phyloP scores from a whole-genome alignment of 495 filamentous ascomycete genomes.

The Xylaria palmicola region DNA sequence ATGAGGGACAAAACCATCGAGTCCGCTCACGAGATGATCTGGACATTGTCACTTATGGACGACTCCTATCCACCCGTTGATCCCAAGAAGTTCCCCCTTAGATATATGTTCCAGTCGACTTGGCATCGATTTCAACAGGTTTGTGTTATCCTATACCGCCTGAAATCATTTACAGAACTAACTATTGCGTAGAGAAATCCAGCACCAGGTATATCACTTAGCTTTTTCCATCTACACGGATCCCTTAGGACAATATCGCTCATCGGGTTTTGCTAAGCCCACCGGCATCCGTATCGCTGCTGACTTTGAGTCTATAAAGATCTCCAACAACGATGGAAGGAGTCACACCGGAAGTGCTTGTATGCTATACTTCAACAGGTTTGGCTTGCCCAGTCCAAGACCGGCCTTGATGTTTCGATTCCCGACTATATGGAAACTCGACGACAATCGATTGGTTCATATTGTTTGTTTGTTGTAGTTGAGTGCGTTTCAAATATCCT shows the following conservation, averaged over 20 bases:
- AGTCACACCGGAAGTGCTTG: not conserved
- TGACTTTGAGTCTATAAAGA: not conserved
- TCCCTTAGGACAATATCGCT: not conserved
- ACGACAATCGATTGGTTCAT: not conserved
- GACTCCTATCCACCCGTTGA: not conserved
- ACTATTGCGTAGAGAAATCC: not conserved
- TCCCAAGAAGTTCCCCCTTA: not conserved
- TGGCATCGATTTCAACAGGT: constrained; percentile 1
- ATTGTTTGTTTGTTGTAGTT: not conserved
- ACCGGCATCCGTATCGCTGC: not conserved
- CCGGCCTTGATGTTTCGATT: not conserved
- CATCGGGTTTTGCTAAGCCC: no score
- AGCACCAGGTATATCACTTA: not conserved
- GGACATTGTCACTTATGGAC: not conserved
- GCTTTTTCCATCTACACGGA: not conserved
- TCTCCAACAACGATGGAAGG: constrained; percentile 5
- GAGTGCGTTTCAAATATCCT: not conserved
- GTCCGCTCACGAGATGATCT: not conserved
- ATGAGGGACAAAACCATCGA: constrained; percentile 5
- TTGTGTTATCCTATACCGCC: not conserved
- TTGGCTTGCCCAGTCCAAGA: not conserved
- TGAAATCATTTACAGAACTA: not conserved
- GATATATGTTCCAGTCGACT: not conserved
- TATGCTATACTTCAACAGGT: constrained; percentile 1
- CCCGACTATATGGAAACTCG: not conserved